Conservation (phyloP, 2,329 filamentous ascomycete species). For the Nakataea oryzae region DNA sequence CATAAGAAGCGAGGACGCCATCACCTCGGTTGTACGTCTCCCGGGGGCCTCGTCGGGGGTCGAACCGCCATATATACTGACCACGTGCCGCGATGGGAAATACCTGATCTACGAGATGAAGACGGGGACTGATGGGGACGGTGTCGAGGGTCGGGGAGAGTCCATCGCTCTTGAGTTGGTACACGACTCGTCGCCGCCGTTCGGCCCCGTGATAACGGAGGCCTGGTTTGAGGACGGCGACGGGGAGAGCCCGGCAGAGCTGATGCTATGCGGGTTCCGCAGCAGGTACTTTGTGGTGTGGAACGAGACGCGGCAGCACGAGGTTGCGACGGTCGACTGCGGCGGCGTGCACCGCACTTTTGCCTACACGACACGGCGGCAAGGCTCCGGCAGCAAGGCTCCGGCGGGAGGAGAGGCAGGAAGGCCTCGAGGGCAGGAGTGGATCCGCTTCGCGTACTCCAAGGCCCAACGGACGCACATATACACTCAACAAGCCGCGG, state of each 20-base stretch:
- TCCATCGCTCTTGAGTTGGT: constrained; percentile 31
- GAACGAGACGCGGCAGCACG: constrained; percentile 61
- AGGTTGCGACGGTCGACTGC: constrained; percentile 65
- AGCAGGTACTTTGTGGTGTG: constrained; percentile 72
- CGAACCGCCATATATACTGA: constrained; percentile 41
- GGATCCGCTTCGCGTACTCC: constrained; percentile 59
- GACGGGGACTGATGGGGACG: neutral
- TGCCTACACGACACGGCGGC: constrained; percentile 28
- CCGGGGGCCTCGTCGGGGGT: constrained; percentile 15
- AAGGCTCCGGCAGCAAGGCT: no score
- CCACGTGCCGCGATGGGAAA: constrained; percentile 66
- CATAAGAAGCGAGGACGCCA: constrained; percentile 27
- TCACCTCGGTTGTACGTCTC: constrained; percentile 54
- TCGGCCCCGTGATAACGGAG: constrained; percentile 69
- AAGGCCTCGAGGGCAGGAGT: constrained; percentile 15
- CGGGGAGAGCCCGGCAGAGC: constrained; percentile 23
- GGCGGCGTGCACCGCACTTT: constrained; percentile 78
- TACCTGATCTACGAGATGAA: constrained; percentile 51
- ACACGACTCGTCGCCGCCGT: constrained; percentile 59
- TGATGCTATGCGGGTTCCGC: constrained; percentile 73
- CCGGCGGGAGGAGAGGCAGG: constrained; percentile 11
- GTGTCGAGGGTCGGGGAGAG: neutral
- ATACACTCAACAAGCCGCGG: constrained; percentile 26
- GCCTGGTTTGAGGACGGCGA: constrained; percentile 42
- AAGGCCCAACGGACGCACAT: constrained; percentile 47